A percentile compares a stretch with the other conserved stretches of the same genome.
Conservation (phyloP, 768 basidiomycete genomes). For the Russula emetica region DNA sequence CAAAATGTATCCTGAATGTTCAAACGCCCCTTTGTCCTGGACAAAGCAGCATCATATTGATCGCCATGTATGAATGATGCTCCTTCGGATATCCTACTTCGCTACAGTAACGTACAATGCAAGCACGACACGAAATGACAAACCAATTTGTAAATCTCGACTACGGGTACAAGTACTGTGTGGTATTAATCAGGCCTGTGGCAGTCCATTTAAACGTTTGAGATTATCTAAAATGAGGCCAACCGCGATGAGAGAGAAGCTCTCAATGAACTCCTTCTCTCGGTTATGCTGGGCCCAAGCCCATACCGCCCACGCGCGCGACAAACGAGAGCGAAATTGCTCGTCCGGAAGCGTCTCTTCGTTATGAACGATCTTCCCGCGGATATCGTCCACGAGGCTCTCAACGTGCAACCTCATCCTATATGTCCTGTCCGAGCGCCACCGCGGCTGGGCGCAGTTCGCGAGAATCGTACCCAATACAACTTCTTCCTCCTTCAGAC, state of each 20-base stretch:
- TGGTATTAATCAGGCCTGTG: neutral
- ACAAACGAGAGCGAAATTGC: conserved; percentile 40
- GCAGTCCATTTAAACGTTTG: neutral
- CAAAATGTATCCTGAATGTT: neutral
- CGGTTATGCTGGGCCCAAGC: conserved; percentile 44
- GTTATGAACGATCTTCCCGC: conserved; percentile 34
- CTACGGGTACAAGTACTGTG: neutral
- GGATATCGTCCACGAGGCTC: conserved; percentile 50
- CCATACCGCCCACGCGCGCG: conserved; percentile 65
- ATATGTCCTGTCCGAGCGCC: conserved; percentile 54
- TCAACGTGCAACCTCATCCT: conserved; percentile 58
- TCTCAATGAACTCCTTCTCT: conserved; percentile 38
- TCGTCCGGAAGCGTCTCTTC: neutral
- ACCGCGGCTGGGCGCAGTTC: conserved; percentile 58
- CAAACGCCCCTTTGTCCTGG: neutral
- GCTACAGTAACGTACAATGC: neutral
- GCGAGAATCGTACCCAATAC: conserved; percentile 72
- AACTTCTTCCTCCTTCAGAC: conserved; percentile 67
- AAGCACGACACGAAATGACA: neutral
- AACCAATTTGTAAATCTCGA: neutral
- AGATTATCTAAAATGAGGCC: conserved; percentile 28
- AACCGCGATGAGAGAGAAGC: conserved; percentile 66
- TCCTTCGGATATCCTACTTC: neutral
- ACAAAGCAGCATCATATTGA: neutral
- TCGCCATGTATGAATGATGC: neutral